These are phyloP conservation scores for Omphalotus guepiniiformis DNA, from an alignment of 768 basidiomycete species.

Conservation along the genomic window DNA sequence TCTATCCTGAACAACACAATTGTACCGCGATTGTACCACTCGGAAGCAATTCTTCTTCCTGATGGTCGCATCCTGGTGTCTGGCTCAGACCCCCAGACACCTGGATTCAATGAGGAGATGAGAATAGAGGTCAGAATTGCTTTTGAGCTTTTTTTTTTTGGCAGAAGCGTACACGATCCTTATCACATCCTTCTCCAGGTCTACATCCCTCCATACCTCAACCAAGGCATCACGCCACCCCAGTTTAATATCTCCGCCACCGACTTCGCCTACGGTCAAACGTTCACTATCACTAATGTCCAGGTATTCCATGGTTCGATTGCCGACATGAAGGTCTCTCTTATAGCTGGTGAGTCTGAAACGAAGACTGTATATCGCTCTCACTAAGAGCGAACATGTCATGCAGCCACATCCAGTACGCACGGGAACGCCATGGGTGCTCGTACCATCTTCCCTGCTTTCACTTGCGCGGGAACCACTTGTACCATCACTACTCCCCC, in stretches of 20 bases:
- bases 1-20: conserved; percentile 66
- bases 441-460: conserved; percentile 68
- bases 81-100: conserved; percentile 68
- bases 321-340: conserved; percentile 51
- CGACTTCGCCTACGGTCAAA: conserved; percentile 60
- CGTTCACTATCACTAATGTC: conserved; percentile 50
- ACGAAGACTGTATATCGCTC: not conserved
- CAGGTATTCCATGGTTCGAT: conserved; percentile 39
- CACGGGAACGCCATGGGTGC: conserved; percentile 78
- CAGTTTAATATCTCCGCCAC: conserved; percentile 50
- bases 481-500: conserved; percentile 81
- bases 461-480: conserved; percentile 61
- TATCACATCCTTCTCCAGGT: too few species aligned
- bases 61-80: conserved; percentile 75
- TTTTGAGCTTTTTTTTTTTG: conserved; percentile 17
- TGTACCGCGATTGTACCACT: conserved; percentile 73
- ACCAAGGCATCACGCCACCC: conserved; percentile 57
- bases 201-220: conserved; percentile 87
- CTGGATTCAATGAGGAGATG: conserved; percentile 70
- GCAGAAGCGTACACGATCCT: not conserved
- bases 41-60: conserved; percentile 61
- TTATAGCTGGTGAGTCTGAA: conserved; percentile 53
- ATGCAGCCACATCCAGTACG: conserved; percentile 63
- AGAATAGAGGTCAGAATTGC: conserved; percentile 83
- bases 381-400: conserved; percentile 2